Evolutionary conservation across 306 rosid genomes (phyloP), one percentile per base, ranked within the genome.

Genomic region (Ceratonia siliqua): DNA sequence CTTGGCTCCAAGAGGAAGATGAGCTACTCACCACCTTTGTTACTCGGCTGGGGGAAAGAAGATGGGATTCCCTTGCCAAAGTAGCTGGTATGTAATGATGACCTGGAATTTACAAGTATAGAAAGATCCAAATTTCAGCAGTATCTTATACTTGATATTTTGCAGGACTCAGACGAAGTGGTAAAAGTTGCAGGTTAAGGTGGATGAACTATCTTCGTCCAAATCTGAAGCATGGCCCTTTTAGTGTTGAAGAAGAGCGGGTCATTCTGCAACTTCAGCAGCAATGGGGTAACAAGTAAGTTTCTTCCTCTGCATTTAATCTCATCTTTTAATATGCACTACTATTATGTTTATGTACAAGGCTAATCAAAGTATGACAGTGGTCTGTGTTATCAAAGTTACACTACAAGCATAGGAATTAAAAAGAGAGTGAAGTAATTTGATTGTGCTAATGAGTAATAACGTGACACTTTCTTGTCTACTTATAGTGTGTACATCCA

Each of bases 271-370:
- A 89, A 39, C 91, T 88, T 83, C 98, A 92, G 27, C 74, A 79
- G 54, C 80, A 58, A 84, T 88, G 89, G 96, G 94, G 94, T 18
- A 90, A 92, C 91, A 88, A 92, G 98, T 92, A 78, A 64, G 94
- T 21, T 30, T 71, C 63, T 65, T 74, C 20, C 45, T 63, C 46
- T 70, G 38, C 52, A 41, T n/a, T 49, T 32, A 11, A 11, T 1
- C 33, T 39, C 11, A 42, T 1, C 3, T 52, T 18, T 22, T 21
- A 2, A 24, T 52, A 20, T 30, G 4, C 14, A 20, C 58, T 49
- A 18, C 56, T 50, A 1, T 20, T 6, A 49, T 49, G 35, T 45
- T 45, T 45, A 15, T 14, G 52, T 15, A n/a, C n/a, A n/a, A n/a
- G n/a, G n/a, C n/a, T n/a, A n/a, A n/a, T n/a, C n/a, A n/a, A n/a